Base-by-base conservation (phyloP, 257 asterid genomes). In the Solanum dulcamara region DNA sequence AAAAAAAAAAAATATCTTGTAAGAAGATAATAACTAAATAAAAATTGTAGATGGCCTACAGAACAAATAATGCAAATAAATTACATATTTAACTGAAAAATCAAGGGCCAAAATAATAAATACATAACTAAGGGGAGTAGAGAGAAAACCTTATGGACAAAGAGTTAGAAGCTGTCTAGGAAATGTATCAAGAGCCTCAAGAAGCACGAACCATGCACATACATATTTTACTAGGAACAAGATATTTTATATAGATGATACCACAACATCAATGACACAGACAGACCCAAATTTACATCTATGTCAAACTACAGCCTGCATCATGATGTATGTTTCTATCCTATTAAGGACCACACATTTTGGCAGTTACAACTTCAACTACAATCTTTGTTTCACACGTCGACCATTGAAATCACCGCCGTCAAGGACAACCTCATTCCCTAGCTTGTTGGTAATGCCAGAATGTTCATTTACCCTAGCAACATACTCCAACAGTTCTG, bases 311-410 rank as follows among this genome's bases (percentile, higher is more conserved):
- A 79, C 30, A 48, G 42, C 42, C 83, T 48, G 44, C 83, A 48
- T 28, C 83, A 48, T 79, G 42, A 48, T 35, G 13, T 33, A 35
- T 35, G 26, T 35, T 20, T 10, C 79, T 70, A 70, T 70, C 30
- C 79, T 70, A 70, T 22, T 17, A 70, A 35, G 15, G 79, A 35
- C 46, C 50, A 70, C 48, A 50, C 24, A 4, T n/a, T 20, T 20
- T 35, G 50, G 48, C 30, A 79, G 60, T 79, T 50, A 48, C 40
- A 79, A 48, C 83, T 79, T 46, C 89, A 84, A 86, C 86, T 85
- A 90, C 75, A 92, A 86, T 85, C 98, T 90, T 85, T 94, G 98
- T 87, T 95, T 97, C 86, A 97, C 99, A 7, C 99, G 98, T 82
- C 99, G 90, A n/a, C 98, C 96, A 53, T 88, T 86, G 85, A 85